Percentiles rank a stretch among this genome's conserved stretches.
These are phyloP conservation scores for Pleomassaria siparia DNA, from an alignment of 2,329 filamentous ascomycete species.

Conservation along the genomic window DNA sequence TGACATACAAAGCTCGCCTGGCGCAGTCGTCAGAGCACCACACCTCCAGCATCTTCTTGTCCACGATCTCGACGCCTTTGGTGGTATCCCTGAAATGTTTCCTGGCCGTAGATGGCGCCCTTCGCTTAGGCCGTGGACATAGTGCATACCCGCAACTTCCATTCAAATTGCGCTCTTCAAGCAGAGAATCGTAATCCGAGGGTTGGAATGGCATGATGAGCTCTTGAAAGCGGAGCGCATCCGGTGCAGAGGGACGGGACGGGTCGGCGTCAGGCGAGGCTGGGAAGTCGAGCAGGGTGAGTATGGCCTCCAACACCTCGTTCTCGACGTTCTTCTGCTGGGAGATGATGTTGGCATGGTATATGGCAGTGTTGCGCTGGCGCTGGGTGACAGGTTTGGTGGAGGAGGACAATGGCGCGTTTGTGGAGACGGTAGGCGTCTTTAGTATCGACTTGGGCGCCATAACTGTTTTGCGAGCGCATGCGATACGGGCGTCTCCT, in stretches of 20 bases:
- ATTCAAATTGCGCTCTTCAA: constrained; percentile 85
- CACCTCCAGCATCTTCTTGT: constrained; percentile 71
- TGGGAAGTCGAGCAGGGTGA: constrained; percentile 69
- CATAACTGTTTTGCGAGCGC: constrained; percentile 27
- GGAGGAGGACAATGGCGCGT: constrained; percentile 17
- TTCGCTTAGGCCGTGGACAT: constrained; percentile 66
- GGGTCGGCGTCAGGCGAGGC: constrained; percentile 54
- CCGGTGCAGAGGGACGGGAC: constrained; percentile 56
- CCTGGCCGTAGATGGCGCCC: constrained; percentile 50
- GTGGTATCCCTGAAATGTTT: constrained; percentile 68
- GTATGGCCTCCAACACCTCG: constrained; percentile 70
- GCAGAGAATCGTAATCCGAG: constrained; percentile 83
- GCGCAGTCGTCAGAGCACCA: constrained; percentile 87
- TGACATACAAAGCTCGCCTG: constrained; percentile 77
- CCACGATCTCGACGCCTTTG: constrained; percentile 64
- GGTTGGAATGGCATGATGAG: constrained; percentile 77
- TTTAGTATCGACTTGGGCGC: constrained; percentile 52
- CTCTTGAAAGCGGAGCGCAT: constrained; percentile 65
- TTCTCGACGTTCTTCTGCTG: constrained; percentile 77
- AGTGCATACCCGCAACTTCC: constrained; percentile 81
- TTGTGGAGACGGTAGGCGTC: constrained; percentile 32
- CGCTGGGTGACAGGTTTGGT: constrained; percentile 29
- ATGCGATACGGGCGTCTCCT: no score
- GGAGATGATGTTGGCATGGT: constrained; percentile 82
- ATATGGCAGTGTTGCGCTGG: constrained; percentile 67